A percentile compares a stretch with the other conserved stretches of the same genome.
These are phyloP conservation scores for Taphrina communis DNA, from an alignment of 1,139 yeast genomes.

Conservation along the genomic window DNA sequence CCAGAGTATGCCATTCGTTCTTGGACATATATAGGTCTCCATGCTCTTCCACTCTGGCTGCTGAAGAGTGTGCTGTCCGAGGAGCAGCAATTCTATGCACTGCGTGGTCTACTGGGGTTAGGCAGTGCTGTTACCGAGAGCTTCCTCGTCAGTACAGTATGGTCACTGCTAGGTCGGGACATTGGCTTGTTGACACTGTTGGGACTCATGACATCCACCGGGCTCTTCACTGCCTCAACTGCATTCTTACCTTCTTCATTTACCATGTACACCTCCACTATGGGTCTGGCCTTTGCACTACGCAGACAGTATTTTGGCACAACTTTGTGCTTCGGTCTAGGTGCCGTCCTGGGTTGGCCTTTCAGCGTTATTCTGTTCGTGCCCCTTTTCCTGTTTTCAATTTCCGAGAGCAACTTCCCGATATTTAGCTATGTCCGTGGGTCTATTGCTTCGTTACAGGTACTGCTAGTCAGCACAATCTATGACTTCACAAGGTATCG, in stretches of 20 bases:
- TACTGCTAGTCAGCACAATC: conserved; percentile 52
- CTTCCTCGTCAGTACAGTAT: conserved; percentile 58
- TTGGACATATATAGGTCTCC: conserved; percentile 65
- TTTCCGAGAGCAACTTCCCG: conserved; percentile 50
- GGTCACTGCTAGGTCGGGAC: conserved; percentile 51
- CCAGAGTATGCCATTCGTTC: conserved; percentile 88
- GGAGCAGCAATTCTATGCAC: conserved; percentile 41
- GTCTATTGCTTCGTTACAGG: conserved; percentile 24
- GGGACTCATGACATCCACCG: conserved; percentile 60
- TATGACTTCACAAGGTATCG: conserved; percentile 73
- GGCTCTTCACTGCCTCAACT: conserved; percentile 84
- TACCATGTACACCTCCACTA: conserved; percentile 71
- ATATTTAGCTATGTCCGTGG: conserved; percentile 43
- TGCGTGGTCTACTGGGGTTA: conserved; percentile 63
- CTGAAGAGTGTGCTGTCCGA: conserved; percentile 9
- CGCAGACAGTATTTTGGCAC: conserved; percentile 50
- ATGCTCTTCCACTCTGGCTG: conserved; percentile 48
- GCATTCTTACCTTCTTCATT: conserved; percentile 85
- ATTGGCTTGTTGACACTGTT: conserved; percentile 67
- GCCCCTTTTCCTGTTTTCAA: conserved; percentile 25
- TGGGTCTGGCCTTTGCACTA: conserved; percentile 60
- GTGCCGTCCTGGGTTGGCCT: conserved; percentile 92
- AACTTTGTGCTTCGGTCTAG: conserved; percentile 59
- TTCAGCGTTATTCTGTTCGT: conserved; percentile 74
- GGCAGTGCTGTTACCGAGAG: conserved; percentile 64